These are phyloP conservation scores for Stagonosporopsis cucurbitacearum DNA, from an alignment of 2,329 filamentous ascomycete genomes.

Conservation along the genomic window DNA sequence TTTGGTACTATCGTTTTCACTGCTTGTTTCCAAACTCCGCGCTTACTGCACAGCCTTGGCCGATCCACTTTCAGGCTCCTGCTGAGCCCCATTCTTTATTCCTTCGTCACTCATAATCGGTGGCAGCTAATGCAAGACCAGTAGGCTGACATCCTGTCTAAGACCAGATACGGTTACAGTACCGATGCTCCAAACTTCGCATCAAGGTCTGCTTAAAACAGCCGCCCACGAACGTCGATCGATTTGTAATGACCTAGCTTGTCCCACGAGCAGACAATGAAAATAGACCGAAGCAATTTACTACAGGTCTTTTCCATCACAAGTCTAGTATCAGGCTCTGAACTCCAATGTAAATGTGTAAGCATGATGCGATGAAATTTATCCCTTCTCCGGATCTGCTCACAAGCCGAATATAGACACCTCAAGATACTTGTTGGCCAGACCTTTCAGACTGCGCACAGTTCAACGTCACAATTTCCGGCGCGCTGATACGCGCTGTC, in stretches of 20 bases:
- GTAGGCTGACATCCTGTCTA: conserved; percentile 5
- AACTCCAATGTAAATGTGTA: conserved; percentile 31
- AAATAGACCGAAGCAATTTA: neutral
- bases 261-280: neutral
- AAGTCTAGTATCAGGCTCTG: neutral
- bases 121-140: neutral
- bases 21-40: conserved; percentile 11
- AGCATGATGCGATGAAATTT: neutral
- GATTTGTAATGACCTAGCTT: neutral
- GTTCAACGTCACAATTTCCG: conserved; percentile 30
- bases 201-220: neutral
- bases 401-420: conserved; percentile 13
- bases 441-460: conserved; percentile 24
- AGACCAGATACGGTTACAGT: neutral
- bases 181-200: neutral
- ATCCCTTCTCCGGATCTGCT: neutral
- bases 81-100: neutral
- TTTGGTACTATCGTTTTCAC: neutral
- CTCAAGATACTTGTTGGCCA: conserved; percentile 32
- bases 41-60: conserved; percentile 15
- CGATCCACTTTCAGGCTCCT: neutral
- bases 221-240: neutral
- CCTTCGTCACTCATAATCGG: neutral
- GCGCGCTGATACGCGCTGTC: conserved; percentile 26
- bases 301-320: neutral